Evolutionary conservation across 768 basidiomycete genomes (phyloP).

Genomic region (Boletus subcaerulescens): DNA sequence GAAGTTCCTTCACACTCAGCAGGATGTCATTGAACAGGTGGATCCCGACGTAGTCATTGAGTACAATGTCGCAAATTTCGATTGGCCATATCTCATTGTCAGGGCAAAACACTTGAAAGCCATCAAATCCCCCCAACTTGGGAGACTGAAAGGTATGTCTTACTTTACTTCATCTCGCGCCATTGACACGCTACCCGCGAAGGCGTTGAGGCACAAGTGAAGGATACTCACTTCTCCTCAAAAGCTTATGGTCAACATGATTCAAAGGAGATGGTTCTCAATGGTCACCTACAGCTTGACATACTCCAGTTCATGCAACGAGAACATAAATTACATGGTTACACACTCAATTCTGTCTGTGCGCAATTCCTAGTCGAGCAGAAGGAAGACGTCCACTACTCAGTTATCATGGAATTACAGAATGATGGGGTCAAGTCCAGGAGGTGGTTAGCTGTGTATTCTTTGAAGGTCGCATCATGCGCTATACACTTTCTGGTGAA

Average conservation of each 20-base stretch:
- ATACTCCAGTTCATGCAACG: constrained; percentile 97
- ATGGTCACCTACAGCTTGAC: constrained; percentile 94
- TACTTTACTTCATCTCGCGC: not conserved
- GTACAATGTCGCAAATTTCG: constrained; percentile 93
- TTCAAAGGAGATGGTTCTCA: constrained; percentile 88
- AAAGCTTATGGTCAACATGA: constrained; percentile 97
- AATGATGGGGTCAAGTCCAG: constrained; percentile 94
- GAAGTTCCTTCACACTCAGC: constrained; percentile 78
- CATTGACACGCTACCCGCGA: constrained; percentile 6
- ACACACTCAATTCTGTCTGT: constrained; percentile 97
- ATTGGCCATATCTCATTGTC: constrained; percentile 94
- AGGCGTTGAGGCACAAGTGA: constrained; percentile 78
- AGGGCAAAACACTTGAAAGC: constrained; percentile 81
- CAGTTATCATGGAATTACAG: constrained; percentile 96
- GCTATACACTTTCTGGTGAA: not conserved
- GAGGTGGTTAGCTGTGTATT: constrained; percentile 92
- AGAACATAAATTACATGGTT: constrained; percentile 95
- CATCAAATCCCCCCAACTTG: constrained; percentile 66
- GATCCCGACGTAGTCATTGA: constrained; percentile 97
- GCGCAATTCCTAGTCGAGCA: constrained; percentile 97
- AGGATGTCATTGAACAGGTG: constrained; percentile 81
- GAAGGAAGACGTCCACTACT: constrained; percentile 98
- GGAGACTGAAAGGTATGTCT: constrained; percentile 65
- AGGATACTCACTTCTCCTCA: constrained; percentile 96
- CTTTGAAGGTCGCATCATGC: constrained; percentile 69